Conservation (phyloP, 306 rosid species). For the Inga leiocalycina region DNA sequence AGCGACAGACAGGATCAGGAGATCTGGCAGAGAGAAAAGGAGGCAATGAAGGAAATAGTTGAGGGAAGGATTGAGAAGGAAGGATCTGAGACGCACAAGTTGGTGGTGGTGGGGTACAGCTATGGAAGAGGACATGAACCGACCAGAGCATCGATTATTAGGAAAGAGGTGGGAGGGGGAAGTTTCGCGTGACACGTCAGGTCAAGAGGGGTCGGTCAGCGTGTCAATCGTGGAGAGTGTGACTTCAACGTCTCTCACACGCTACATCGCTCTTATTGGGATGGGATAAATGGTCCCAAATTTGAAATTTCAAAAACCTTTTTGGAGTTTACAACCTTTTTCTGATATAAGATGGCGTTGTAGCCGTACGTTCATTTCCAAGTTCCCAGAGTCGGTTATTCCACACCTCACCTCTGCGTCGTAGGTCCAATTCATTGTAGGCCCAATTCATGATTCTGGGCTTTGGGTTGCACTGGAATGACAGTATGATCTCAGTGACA, state of each 20-base stretch:
- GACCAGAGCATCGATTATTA: neutral
- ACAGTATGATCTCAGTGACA: neutral
- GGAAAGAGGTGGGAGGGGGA: neutral
- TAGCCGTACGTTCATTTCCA: neutral
- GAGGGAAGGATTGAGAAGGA: neutral
- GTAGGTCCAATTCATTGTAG: neutral
- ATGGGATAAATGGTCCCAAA: neutral
- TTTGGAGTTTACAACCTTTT: neutral
- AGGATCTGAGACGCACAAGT: constrained; percentile 18
- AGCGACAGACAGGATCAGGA: neutral
- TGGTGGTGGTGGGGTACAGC: neutral
- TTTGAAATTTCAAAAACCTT: neutral
- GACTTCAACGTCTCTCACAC: constrained; percentile 32
- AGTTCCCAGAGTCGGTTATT: neutral
- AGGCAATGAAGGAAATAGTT: neutral
- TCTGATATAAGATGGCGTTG: neutral
- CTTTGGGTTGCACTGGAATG: neutral
- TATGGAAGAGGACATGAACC: neutral
- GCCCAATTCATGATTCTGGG: neutral
- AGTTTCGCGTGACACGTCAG: neutral
- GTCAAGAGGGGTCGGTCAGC: neutral
- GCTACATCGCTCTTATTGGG: neutral
- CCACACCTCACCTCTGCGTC: neutral
- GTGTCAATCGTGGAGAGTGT: neutral
- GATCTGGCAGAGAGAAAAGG: neutral